These are phyloP conservation scores for Stachybotrys echinatus DNA, from an alignment of 2,329 filamentous ascomycete species.

Conservation along the genomic window DNA sequence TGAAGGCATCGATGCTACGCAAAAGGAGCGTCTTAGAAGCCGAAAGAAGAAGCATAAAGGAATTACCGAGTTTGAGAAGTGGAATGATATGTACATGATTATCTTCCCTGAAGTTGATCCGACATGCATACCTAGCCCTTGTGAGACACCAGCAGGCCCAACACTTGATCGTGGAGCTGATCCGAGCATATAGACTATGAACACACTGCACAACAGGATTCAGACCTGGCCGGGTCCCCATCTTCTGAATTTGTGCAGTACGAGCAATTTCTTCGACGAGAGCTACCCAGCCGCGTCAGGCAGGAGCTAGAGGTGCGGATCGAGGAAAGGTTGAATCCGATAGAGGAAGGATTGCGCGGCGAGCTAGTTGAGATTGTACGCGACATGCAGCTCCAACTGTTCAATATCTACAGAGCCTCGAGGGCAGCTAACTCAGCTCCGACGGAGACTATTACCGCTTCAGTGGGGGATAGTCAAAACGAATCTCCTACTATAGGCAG, in stretches of 20 bases:
- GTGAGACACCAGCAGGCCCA: neutral
- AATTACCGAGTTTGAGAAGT: neutral
- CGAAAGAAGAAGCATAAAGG: neutral
- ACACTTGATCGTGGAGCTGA: neutral
- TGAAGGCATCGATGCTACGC: neutral
- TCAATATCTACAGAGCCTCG: neutral
- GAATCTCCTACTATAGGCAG: neutral
- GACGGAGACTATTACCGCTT: neutral
- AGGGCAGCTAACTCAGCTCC: neutral
- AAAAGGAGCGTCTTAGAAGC: neutral
- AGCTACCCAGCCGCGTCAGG: neutral
- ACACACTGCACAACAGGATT: neutral
- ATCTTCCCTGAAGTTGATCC: neutral
- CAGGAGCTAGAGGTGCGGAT: neutral
- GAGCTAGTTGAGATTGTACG: neutral
- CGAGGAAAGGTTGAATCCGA: neutral
- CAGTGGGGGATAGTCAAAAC: neutral
- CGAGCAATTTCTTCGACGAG: neutral
- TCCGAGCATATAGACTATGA: neutral
- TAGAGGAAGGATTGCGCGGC: neutral
- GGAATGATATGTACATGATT: neutral
- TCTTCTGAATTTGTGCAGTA: neutral
- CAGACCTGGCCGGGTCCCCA: neutral
- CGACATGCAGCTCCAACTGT: neutral
- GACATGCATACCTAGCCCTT: neutral